These are phyloP conservation scores for Cardamine resedifolia DNA, from an alignment of 345 rosid species.

Conservation along the genomic window DNA sequence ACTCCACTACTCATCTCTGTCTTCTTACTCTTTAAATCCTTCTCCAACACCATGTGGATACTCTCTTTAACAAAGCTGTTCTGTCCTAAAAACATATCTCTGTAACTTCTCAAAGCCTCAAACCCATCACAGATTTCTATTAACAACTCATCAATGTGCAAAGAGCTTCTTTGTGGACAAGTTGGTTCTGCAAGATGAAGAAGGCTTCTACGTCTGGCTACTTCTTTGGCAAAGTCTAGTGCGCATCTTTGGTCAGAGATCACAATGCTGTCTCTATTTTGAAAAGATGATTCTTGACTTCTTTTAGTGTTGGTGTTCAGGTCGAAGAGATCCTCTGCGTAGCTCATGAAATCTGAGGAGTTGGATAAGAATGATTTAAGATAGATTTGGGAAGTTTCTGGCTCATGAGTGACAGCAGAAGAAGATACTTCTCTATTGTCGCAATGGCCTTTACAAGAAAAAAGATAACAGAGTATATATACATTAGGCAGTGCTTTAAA, in stretches of 20 bases:
- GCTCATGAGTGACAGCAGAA: conserved; percentile 21
- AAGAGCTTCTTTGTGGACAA: conserved; percentile 30
- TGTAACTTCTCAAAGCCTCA: conserved; percentile 47
- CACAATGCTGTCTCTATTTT: conserved; percentile 3
- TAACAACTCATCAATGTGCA: conserved; percentile 54
- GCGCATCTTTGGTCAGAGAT: conserved; percentile 43
- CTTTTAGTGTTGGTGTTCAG: conserved; percentile 33
- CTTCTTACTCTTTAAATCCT: conserved; percentile 47
- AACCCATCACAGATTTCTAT: conserved; percentile 55
- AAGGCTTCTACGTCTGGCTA: conserved; percentile 49
- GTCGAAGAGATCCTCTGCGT: conserved; percentile 51
- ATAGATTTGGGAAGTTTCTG: conserved; percentile 23
- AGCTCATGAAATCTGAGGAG: conserved; percentile 49
- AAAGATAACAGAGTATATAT: not conserved
- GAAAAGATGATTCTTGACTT: conserved; percentile 9
- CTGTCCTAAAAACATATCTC: conserved; percentile 30
- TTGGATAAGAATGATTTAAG: conserved; percentile 49
- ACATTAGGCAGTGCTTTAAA: not conserved
- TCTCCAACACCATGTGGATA: conserved; percentile 47
- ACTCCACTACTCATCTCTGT: conserved; percentile 51
- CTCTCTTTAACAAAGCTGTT: conserved; percentile 39
- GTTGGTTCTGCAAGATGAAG: conserved; percentile 31
- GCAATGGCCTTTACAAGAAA: conserved; percentile 40
- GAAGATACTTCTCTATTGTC: conserved; percentile 39
- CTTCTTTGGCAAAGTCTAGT: conserved; percentile 69